A percentile compares a stretch with the other conserved stretches of the same genome.
These are phyloP conservation scores for Meira miltonrushii DNA, from an alignment of 1,284 basidiomycete species.

Conservation along the genomic window DNA sequence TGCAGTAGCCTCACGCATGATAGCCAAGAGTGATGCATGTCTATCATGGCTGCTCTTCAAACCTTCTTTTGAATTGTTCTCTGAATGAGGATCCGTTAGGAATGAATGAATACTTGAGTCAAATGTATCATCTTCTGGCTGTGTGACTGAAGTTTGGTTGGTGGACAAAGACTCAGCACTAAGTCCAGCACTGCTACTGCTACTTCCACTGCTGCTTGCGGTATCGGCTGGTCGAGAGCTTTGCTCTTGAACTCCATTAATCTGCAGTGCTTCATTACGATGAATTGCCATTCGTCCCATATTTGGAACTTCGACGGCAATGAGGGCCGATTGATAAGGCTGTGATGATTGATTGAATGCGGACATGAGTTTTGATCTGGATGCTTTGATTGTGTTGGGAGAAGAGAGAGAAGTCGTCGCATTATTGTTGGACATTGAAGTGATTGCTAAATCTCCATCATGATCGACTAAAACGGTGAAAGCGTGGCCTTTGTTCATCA, in stretches of 20 bases:
- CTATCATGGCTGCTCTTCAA: neutral
- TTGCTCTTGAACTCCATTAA: neutral
- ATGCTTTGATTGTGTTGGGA: no score
- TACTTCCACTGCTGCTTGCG: neutral
- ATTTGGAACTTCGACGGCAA: neutral
- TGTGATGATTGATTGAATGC: no score
- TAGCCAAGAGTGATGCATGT: neutral
- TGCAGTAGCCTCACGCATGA: neutral
- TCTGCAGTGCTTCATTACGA: neutral
- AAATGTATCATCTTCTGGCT: neutral
- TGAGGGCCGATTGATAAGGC: neutral
- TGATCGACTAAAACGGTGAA: no score
- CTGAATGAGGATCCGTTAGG: neutral
- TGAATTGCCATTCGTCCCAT: conserved; percentile 6
- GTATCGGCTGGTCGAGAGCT: neutral
- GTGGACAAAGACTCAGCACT: neutral
- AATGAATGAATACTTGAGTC: neutral
- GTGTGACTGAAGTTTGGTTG: neutral
- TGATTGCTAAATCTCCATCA: no score
- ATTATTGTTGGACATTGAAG: no score
- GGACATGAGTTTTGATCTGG: no score
- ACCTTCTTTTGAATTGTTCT: neutral
- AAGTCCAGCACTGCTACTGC: neutral
- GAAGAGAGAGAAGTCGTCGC: no score
- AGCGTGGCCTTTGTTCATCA: no score